Percentiles rank a stretch among this genome's conserved stretches.
phyloP scores from a whole-genome alignment of 306 rosid species.

The Adenanthera pavonina region DNA sequence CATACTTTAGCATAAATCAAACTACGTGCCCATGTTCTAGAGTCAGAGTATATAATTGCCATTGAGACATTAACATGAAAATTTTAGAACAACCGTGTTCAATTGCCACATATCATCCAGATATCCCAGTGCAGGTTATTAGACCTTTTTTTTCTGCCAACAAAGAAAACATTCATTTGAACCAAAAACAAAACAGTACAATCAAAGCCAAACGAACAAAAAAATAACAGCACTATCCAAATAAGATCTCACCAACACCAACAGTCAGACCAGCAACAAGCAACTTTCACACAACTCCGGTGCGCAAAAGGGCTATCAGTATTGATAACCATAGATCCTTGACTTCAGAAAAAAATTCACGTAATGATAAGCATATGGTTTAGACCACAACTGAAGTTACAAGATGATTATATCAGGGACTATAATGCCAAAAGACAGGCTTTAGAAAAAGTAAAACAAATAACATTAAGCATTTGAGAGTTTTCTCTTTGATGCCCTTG shows the following conservation, averaged over 20 bases:
- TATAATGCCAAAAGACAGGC: not conserved
- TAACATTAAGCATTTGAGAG: not conserved
- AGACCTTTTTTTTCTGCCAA: too few relatives aligned
- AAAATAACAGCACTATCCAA: too few relatives aligned
- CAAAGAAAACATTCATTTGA: too few relatives aligned
- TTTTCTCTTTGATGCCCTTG: not conserved
- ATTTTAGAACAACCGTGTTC: not conserved
- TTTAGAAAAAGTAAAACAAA: not conserved
- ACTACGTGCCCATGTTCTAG: not conserved
- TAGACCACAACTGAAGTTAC: not conserved
- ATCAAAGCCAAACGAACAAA: too few relatives aligned
- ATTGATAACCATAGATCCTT: too few relatives aligned
- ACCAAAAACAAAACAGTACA: too few relatives aligned
- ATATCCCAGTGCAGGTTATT: not conserved
- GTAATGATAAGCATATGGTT: not conserved
- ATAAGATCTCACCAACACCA: too few relatives aligned
- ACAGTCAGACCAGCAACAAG: too few relatives aligned
- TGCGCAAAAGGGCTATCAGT: too few relatives aligned
- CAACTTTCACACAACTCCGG: too few relatives aligned
- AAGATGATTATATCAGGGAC: not conserved
- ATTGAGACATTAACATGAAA: not conserved
- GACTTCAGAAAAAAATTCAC: not conserved
- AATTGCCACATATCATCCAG: not conserved
- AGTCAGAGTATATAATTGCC: not conserved
- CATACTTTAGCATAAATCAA: not conserved